These are phyloP conservation scores for Rasamsonia emersonii DNA, from an alignment of 2,329 filamentous ascomycete species.

Conservation along the genomic window DNA sequence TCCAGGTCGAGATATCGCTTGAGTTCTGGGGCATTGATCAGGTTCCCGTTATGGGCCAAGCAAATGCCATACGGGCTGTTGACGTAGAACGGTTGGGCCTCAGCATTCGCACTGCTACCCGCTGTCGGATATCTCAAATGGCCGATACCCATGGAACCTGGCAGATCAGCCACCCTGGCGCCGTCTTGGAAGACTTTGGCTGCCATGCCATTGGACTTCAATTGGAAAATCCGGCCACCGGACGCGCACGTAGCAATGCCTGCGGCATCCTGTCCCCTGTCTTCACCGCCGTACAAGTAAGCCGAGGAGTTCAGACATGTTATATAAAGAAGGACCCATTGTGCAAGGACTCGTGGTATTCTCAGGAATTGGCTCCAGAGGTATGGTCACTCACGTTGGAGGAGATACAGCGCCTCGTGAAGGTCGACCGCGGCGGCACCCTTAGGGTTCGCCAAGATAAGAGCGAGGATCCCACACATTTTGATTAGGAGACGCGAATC, in stretches of 20 bases:
- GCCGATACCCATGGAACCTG: constrained; percentile 77
- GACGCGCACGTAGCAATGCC: constrained; percentile 69
- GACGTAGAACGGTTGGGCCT: constrained; percentile 89
- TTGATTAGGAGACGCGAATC: constrained; percentile 10
- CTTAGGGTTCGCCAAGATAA: constrained; percentile 51
- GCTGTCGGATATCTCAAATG: constrained; percentile 87
- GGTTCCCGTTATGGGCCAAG: constrained; percentile 78
- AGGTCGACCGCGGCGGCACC: constrained; percentile 52
- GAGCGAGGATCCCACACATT: constrained; percentile 57
- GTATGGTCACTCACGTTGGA: constrained; percentile 48
- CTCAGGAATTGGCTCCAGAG: constrained; percentile 12
- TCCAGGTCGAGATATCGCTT: constrained; percentile 65
- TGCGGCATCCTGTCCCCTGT: constrained; percentile 79
- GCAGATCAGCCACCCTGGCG: constrained; percentile 61
- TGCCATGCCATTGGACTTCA: constrained; percentile 85
- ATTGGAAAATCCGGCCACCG: constrained; percentile 75
- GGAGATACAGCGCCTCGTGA: constrained; percentile 63
- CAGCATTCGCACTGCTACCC: constrained; percentile 72
- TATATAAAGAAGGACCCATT: neutral
- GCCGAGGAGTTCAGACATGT: neutral
- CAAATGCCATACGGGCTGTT: constrained; percentile 78
- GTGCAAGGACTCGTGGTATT: neutral
- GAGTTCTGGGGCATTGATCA: constrained; percentile 69
- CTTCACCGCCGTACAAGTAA: constrained; percentile 11
- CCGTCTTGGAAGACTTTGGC: constrained; percentile 78